Evolutionary conservation across 768 basidiomycete species (phyloP), one percentile per base, ranked within the genome.

Genomic region (Clathrus columnatus): DNA sequence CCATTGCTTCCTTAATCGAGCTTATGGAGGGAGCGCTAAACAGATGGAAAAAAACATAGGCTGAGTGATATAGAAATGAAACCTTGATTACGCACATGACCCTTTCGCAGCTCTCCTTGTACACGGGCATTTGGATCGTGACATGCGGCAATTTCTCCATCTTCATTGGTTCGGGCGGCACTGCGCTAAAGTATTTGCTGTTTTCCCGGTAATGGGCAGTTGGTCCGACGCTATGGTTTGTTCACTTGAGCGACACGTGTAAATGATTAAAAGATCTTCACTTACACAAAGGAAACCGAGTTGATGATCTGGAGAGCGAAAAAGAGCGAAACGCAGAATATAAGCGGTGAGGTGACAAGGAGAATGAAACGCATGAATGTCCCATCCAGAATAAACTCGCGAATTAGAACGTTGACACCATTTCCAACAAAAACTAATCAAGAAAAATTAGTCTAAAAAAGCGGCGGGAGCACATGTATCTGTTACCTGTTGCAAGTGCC

Each of bases 391-490:
- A 71, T 54, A 59, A 70, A 79, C 62, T 82, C 79, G 20, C 70
- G 64, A 7, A 92, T 58, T 32, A 92, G 64, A 4, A 76, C 79
- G 59, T 79, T 81, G 62, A 85, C 45, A 47, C 81, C 82, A 61
- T 80, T 83, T 0, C 82, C 81, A 11, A 85, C 73, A 62, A 87
- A 86, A 30, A 83, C 80, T 61, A 77, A 4, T n/a, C 26, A 68
- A 26, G 42, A 4, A 74, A 23, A 28, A 14, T 23, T 16, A 18
- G 46, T 2, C 18, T 7, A 47, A 2, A 47, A 23, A 28, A 18
- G 20, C 14, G 7, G 46, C 11, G 41, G 18, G 41, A 42, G 18
- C 41, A 42, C 18, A 48, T 48, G 46, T 42, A 20, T 11, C 2
- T 46, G 21, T 54, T 57, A 70, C 69, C 61, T 16, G 70, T 54